Evolutionary conservation across 441 rosid genomes (phyloP).

Genomic region (Gossypium schwendimanii): DNA sequence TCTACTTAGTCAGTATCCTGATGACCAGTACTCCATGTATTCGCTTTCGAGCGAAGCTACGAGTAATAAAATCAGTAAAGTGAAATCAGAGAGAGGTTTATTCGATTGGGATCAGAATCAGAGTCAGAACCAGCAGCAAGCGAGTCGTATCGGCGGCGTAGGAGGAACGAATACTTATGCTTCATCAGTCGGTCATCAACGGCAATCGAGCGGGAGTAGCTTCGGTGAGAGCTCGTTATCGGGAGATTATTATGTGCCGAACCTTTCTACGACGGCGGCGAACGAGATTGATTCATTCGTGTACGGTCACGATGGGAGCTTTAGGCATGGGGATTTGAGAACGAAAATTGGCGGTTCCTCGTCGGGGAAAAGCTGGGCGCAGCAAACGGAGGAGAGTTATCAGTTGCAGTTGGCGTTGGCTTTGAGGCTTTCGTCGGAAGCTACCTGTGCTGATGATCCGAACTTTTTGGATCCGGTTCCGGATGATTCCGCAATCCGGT

Average conservation of each 20-base stretch:
- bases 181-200: conserved; percentile 62
- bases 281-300: conserved; percentile 61
- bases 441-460: conserved; percentile 89
- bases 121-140: conserved; percentile 38
- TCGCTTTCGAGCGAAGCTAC: conserved; percentile 48
- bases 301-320: conserved; percentile 52
- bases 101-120: conserved; percentile 67
- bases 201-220: conserved; percentile 97
- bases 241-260: conserved; percentile 70
- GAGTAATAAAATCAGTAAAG: conserved; percentile 27
- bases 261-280: conserved; percentile 46
- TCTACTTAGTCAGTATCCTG: conserved; percentile 69
- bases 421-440: conserved; percentile 72
- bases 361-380: conserved; percentile 92
- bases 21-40: conserved; percentile 47
- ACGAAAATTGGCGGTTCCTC: conserved; percentile 38
- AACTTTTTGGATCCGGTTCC: conserved; percentile 80
- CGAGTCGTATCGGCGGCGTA: conserved; percentile 31
- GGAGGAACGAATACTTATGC: conserved; percentile 30
- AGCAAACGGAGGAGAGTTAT: conserved; percentile 97
- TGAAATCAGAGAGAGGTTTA: conserved; percentile 35
- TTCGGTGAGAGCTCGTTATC: conserved; percentile 91
- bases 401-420: conserved; percentile 97
- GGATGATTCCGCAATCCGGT: conserved; percentile 50
- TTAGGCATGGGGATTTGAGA: conserved; percentile 39